Percentiles rank a stretch among this genome's conserved stretches.
Evolutionary conservation across 345 rosid genomes (phyloP).

Genomic region (Brassica incana): DNA sequence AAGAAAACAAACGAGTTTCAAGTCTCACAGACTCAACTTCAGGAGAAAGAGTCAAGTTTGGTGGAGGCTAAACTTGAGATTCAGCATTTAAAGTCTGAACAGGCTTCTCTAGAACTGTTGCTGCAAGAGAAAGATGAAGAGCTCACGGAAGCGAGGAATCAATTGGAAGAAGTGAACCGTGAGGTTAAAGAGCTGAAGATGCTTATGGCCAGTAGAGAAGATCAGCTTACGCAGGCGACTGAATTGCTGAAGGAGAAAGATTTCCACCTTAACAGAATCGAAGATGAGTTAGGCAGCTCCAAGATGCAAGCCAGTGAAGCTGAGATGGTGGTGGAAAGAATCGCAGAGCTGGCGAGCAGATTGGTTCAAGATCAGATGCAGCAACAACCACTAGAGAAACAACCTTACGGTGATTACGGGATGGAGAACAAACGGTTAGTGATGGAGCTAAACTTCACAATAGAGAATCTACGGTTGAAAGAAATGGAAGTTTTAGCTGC

Average conservation of each 20-base stretch:
- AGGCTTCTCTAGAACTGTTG: slow-evolving; percentile 60
- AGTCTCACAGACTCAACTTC: slow-evolving; percentile 57
- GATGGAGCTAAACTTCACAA: slow-evolving; percentile 58
- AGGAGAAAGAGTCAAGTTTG: slow-evolving; percentile 60
- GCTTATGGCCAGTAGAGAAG: slow-evolving; percentile 56
- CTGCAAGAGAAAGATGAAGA: slow-evolving; percentile 68
- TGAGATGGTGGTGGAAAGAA: slow-evolving; percentile 59
- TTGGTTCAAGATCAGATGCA: slow-evolving; percentile 47
- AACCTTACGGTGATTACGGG: slow-evolving; percentile 40
- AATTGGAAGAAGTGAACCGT: slow-evolving; percentile 57
- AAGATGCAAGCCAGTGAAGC: slow-evolving; percentile 63
- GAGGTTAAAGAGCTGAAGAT: slow-evolving; percentile 62
- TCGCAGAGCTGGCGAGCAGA: slow-evolving; percentile 60
- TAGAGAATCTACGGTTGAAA: slow-evolving; percentile 58
- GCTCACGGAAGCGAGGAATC: slow-evolving; percentile 51
- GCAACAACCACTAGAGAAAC: slow-evolving; percentile 41
- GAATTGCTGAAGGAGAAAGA: slow-evolving; percentile 70
- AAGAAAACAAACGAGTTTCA: slow-evolving; percentile 51
- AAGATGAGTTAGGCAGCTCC: slow-evolving; percentile 56
- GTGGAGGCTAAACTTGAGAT: slow-evolving; percentile 88
- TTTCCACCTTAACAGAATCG: slow-evolving; percentile 49
- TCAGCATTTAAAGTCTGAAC: slow-evolving; percentile 70
- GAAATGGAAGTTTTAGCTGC: slow-evolving; percentile 68
- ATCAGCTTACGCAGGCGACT: slow-evolving; percentile 61
- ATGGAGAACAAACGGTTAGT: slow-evolving; percentile 59